Percentiles rank a stretch among this genome's conserved stretches.
phyloP scores from a whole-genome alignment of 305 asterid genomes.

The Withania somnifera region DNA sequence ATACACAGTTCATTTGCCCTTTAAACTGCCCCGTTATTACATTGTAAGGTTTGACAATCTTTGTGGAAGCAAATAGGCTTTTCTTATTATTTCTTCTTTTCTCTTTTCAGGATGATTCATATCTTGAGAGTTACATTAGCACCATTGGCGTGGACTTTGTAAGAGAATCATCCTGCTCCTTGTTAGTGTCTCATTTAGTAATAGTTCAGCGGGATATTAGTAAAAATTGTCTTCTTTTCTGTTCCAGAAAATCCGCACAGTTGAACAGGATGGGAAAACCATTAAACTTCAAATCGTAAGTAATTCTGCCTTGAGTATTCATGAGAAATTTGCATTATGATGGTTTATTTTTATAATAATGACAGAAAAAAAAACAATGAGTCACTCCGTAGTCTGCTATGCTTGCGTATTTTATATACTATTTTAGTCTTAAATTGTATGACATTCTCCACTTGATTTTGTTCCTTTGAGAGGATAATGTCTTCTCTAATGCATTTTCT shows the following conservation, averaged over 20 bases:
- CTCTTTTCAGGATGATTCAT: conserved; percentile 70
- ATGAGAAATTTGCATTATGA: neutral
- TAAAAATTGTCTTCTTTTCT: neutral
- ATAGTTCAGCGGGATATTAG: neutral
- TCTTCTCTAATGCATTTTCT: neutral
- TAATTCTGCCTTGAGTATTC: neutral
- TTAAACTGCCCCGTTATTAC: neutral
- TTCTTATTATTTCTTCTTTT: neutral
- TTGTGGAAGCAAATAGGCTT: conserved; percentile 3
- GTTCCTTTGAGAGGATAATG: neutral
- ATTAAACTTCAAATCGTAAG: conserved; percentile 88
- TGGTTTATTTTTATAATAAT: neutral
- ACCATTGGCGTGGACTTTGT: conserved; percentile 90
- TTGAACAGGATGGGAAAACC: conserved; percentile 88
- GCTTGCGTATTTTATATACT: neutral
- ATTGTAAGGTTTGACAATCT: neutral
- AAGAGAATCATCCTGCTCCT: conserved; percentile 19
- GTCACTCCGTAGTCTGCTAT: neutral
- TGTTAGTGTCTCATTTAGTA: neutral
- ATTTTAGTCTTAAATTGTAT: neutral
- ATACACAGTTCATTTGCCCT: neutral
- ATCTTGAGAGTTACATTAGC: conserved; percentile 82
- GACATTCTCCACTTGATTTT: neutral
- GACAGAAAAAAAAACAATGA: neutral
- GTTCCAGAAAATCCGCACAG: conserved; percentile 77